These are phyloP conservation scores for Colletotrichum nymphaeae DNA, from an alignment of 2,329 filamentous ascomycete species.

Conservation along the genomic window DNA sequence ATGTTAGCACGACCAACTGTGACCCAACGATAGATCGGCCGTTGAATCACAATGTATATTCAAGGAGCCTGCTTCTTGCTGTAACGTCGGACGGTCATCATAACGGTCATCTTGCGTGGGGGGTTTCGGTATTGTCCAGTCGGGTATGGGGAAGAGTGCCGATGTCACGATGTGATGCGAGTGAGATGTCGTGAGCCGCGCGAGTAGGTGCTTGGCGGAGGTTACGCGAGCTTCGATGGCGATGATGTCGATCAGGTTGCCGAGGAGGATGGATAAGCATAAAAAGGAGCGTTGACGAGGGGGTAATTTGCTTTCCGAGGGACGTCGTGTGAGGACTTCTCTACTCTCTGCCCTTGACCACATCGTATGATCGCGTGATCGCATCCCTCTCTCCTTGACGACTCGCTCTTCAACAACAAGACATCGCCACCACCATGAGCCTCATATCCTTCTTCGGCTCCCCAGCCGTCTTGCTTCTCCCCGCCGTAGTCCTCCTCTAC, in stretches of 20 bases:
- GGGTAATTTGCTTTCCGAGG: background rate
- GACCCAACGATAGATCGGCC: background rate
- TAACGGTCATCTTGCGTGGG: background rate
- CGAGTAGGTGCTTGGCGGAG: background rate
- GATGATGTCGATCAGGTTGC: background rate
- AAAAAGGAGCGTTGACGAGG: background rate
- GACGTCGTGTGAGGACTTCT: background rate
- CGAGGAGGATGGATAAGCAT: background rate
- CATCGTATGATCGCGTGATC: background rate
- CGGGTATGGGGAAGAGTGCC: background rate
- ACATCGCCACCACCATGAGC: background rate
- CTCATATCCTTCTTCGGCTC: background rate
- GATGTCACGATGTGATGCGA: background rate
- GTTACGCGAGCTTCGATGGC: background rate
- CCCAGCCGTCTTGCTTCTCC: background rate
- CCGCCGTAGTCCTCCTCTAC: background rate
- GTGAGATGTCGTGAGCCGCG: background rate
- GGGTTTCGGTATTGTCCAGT: background rate
- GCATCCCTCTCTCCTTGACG: background rate
- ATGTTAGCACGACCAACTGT: background rate
- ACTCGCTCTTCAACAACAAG: background rate
- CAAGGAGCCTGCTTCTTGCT: background rate
- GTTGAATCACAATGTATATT: background rate
- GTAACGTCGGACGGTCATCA: background rate
- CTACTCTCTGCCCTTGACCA: background rate